Percentiles rank a stretch among this genome's conserved stretches.
phyloP scores from a whole-genome alignment of 495 filamentous ascomycete species.

The Geopyxis carbonaria region DNA sequence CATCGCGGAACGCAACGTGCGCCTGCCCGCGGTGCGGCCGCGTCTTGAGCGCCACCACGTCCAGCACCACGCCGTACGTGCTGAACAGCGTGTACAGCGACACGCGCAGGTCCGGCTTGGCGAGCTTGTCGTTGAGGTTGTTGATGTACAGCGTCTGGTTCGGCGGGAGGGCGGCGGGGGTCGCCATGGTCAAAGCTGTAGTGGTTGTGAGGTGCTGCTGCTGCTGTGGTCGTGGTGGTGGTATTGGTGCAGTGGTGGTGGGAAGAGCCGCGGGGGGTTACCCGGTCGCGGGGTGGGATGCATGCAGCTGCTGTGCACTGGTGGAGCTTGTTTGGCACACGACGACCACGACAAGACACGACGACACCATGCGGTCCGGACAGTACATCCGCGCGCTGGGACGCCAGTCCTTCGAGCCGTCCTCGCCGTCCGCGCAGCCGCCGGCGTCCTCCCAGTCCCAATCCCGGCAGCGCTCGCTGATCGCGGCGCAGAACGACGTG shows the following conservation, averaged over 20 bases:
- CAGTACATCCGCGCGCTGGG: constrained; percentile 23
- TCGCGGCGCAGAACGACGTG: constrained; percentile 25
- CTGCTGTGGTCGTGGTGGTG: no score
- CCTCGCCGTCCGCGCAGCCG: constrained; percentile 12
- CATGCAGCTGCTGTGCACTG: no score
- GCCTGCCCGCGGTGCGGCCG: constrained; percentile 88
- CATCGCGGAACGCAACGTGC: constrained; percentile 77
- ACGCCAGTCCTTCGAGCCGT: constrained; percentile 24
- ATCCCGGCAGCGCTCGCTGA: constrained; percentile 20
- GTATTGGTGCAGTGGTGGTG: no score
- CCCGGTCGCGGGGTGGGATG: no score
- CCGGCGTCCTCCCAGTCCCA: constrained; percentile 13
- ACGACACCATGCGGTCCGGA: constrained; percentile 20
- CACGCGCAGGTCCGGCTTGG: constrained; percentile 64
- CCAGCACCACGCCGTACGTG: constrained; percentile 82
- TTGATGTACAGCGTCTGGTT: constrained; percentile 59
- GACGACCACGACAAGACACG: no score
- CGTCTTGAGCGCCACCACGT: constrained; percentile 80
- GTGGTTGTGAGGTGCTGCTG: no score
- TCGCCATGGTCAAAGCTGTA: no score
- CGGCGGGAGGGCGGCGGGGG: constrained; percentile 9
- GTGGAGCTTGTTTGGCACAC: no score
- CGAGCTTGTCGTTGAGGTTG: constrained; percentile 69
- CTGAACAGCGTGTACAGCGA: constrained; percentile 85
- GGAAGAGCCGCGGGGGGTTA: no score